Percentiles rank a stretch among this genome's conserved stretches.
These are phyloP conservation scores for Peronospora destructor DNA, from an alignment of 352 stramenopile genomes.

Conservation along the genomic window DNA sequence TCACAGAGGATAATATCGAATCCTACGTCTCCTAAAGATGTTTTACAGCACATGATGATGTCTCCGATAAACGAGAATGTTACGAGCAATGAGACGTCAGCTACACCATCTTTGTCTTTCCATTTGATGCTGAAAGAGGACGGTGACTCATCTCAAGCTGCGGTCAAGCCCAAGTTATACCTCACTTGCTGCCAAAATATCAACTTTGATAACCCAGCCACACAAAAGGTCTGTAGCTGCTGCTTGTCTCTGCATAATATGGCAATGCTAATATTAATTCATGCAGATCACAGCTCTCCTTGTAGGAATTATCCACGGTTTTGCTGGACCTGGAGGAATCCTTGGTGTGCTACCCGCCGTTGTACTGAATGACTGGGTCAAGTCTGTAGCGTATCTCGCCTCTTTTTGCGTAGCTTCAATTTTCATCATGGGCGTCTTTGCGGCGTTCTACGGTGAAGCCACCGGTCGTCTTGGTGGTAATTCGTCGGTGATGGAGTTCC, in stretches of 20 bases:
- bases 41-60: constrained; percentile 1
- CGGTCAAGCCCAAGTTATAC: constrained; percentile 10
- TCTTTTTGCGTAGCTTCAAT: constrained; percentile 88
- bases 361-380: constrained; percentile 37
- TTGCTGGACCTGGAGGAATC: constrained; percentile 76
- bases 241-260: neutral
- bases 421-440: constrained; percentile 88
- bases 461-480: constrained; percentile 50
- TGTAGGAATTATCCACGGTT: constrained; percentile 84
- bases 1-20: constrained; percentile 15
- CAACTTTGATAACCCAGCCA: constrained; percentile 46
- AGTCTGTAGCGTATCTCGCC: constrained; percentile 75
- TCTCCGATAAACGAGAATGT: neutral
- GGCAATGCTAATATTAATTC: neutral
- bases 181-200: constrained; percentile 28
- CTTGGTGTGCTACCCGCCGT: constrained; percentile 77
- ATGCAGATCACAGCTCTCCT: constrained; percentile 60
- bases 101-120: constrained; percentile 19
- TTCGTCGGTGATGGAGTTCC: constrained; percentile 52
- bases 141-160: constrained; percentile 3
- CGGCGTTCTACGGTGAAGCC: constrained; percentile 72
- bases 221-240: constrained; percentile 23
- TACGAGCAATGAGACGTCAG: constrained; percentile 2
- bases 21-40: constrained; percentile 2
- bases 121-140: constrained; percentile 22